A percentile compares a stretch with the other conserved stretches of the same genome.
phyloP scores from a whole-genome alignment of 331 rosid species.

The Acacia pycnantha region DNA sequence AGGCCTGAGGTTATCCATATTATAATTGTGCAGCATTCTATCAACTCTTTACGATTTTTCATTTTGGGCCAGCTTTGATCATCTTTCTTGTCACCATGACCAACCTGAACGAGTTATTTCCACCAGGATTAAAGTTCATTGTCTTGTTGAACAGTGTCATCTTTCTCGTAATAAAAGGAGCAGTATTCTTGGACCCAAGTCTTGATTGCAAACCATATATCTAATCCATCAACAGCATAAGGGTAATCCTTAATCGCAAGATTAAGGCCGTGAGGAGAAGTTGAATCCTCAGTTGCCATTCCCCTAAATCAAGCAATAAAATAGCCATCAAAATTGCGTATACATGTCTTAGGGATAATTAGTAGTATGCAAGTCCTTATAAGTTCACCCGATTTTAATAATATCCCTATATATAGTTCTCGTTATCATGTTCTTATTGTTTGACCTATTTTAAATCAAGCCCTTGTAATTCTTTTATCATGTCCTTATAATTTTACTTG shows the following conservation, averaged over 20 bases:
- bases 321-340: not conserved
- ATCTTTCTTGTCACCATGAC: constrained; percentile 24
- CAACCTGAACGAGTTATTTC: constrained; percentile 22
- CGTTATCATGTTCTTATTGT: not conserved
- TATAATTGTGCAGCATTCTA: not conserved
- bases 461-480: too few relatives aligned
- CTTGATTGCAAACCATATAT: constrained; percentile 64
- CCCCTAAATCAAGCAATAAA: constrained; percentile 37
- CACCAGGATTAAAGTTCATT: constrained; percentile 21
- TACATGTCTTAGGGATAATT: not conserved
- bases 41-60: constrained; percentile 5
- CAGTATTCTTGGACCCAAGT: constrained; percentile 70
- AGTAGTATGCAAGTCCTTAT: too few relatives aligned
- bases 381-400: too few relatives aligned
- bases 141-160: constrained; percentile 12
- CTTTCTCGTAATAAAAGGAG: constrained; percentile 42
- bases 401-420: too few relatives aligned
- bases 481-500: too few relatives aligned
- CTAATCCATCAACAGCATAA: constrained; percentile 72
- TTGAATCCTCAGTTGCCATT: constrained; percentile 47
- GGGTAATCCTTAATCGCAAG: constrained; percentile 71
- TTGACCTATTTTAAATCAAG: too few relatives aligned
- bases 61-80: constrained; percentile 23
- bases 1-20: constrained; percentile 28
- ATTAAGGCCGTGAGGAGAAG: constrained; percentile 49